These are phyloP conservation scores for Xylaria sp. DNA, from an alignment of 2,329 filamentous ascomycete genomes.

Conservation along the genomic window DNA sequence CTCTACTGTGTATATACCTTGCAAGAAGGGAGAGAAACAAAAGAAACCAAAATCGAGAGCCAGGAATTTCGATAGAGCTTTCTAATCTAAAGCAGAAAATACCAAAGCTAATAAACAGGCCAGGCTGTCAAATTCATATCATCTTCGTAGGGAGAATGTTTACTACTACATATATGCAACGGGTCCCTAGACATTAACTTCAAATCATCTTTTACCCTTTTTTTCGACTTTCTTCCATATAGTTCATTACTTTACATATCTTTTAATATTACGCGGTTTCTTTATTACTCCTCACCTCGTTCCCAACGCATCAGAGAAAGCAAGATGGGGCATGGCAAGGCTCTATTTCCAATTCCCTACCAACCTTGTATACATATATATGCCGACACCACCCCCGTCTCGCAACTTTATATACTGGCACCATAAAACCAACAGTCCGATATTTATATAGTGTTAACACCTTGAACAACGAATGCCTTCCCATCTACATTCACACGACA, in stretches of 20 bases:
- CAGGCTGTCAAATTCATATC: not conserved
- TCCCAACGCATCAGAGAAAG: not conserved
- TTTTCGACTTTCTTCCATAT: too few species aligned
- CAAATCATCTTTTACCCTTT: not conserved
- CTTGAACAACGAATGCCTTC: not conserved
- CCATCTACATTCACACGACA: not conserved
- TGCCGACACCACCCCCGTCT: conserved; percentile 10
- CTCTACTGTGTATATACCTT: too few species aligned
- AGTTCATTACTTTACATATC: not conserved
- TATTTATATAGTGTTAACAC: conserved; percentile 13
- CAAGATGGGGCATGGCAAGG: conserved; percentile 6
- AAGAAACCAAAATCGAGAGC: not conserved
- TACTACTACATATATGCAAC: not conserved
- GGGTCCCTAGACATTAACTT: not conserved
- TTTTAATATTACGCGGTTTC: not conserved
- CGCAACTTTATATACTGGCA: conserved; percentile 23
- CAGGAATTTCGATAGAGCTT: not conserved
- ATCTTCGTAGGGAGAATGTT: not conserved
- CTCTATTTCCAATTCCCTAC: conserved; percentile 1
- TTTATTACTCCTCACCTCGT: not conserved
- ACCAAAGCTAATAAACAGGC: not conserved
- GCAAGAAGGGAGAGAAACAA: too few species aligned
- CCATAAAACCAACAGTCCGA: conserved; percentile 14
- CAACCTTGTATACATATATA: conserved; percentile 17
- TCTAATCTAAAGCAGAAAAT: not conserved